Evolutionary conservation across 2,329 filamentous ascomycete genomes (phyloP).

Genomic region (Talaromyces sp.): DNA sequence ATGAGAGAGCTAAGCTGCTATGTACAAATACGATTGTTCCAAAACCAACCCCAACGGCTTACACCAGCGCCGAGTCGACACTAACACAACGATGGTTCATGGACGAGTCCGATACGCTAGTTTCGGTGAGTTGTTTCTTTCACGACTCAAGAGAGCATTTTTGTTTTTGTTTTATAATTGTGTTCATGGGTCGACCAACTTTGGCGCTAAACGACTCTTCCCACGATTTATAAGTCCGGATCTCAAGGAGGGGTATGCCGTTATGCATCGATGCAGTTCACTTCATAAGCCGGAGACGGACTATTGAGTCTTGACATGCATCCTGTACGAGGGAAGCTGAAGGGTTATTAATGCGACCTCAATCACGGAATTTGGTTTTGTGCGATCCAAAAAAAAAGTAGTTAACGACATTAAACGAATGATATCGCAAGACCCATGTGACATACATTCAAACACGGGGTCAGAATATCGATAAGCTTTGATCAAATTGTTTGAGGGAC

Average conservation of each 20-base stretch:
- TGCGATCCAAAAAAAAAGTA: not conserved
- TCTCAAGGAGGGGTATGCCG: slow-evolving; percentile 7
- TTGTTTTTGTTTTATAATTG: not conserved
- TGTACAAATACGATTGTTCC: not conserved
- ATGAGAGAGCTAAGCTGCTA: not conserved
- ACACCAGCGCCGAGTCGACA: slow-evolving; percentile 6
- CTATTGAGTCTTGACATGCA: slow-evolving; percentile 6
- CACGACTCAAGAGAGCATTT: not conserved
- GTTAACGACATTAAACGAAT: not conserved
- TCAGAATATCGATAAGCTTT: slow-evolving; percentile 7
- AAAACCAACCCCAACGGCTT: slow-evolving; percentile 5
- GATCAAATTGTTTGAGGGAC: not conserved
- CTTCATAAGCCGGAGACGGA: not conserved
- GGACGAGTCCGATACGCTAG: slow-evolving; percentile 18
- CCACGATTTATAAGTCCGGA: slow-evolving; percentile 10
- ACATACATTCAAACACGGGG: slow-evolving; percentile 1
- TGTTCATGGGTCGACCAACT: not conserved
- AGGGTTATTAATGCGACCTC: not conserved
- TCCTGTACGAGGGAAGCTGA: not conserved
- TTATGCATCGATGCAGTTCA: slow-evolving; percentile 10
- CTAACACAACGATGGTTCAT: slow-evolving; percentile 2
- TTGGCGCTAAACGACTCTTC: slow-evolving; percentile 4
- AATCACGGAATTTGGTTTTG: not conserved
- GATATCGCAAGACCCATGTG: not conserved
- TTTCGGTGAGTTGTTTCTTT: slow-evolving; percentile 12